Evolutionary conservation across 1,284 basidiomycete genomes (phyloP), one percentile per base, ranked within the genome.

Genomic region (Agroathelia rolfsii): DNA sequence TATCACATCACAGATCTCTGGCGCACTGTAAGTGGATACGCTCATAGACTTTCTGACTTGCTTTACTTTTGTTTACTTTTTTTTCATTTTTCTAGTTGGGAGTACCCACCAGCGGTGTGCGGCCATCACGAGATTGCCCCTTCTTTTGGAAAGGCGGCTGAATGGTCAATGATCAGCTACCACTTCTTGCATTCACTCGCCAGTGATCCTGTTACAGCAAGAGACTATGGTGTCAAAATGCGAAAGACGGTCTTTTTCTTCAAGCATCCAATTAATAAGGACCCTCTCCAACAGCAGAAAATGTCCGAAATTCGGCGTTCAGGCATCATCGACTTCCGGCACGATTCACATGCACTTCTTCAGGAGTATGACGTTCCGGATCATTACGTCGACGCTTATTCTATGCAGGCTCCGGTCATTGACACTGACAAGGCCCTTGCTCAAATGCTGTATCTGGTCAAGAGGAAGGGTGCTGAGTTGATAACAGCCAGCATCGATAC

Each of bases 351-450:
- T 28, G 43, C 45, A 3, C 45, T 58, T 21, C 52, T 52, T 37
- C 48, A 45, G 24, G 39, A 42, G 13, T 48, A 49, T 9, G 51
- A 51, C 9, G 53, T 51, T 13, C n/a, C n/a, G n/a, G n/a, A n/a
- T n/a, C n/a, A n/a, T n/a, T n/a, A n/a, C n/a, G 48, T 53, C 15
- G 58, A 61, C 31, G 54, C 58, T 3, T 59, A 59, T 41, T 49
- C 54, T 36, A 45, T 53, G 32, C 38, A 52, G 13, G 48, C 53
- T 2, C 57, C 58, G 9, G 48, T 55, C 35, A 50, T 61, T 34
- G 58, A 59, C 40, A 59, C 56, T 8, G 58, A 61, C 43, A 43
- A 41, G n/a, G 52, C 51, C 37, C 56, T 59, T 52, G 40, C 38
- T 20, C 56, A 53, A 51, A 39, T 59, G 22, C 45, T 41, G 13